Percentiles rank a stretch among this genome's conserved stretches.
phyloP scores from a whole-genome alignment of 345 rosid species.

The Lumnitzera littorea region DNA sequence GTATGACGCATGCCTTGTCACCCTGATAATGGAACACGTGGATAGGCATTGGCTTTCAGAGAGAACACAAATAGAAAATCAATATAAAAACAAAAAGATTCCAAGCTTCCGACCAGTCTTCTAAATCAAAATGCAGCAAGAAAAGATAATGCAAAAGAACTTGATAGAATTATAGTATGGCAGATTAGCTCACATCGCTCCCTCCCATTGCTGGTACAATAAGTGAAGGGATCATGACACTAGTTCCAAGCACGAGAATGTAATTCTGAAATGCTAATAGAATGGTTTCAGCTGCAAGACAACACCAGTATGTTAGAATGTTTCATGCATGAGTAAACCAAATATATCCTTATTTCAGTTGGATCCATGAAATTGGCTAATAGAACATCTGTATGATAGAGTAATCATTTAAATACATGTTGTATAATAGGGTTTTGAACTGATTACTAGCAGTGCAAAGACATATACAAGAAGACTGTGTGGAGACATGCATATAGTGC shows the following conservation, averaged over 20 bases:
- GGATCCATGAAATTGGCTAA: neutral
- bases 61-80: slow-evolving; percentile 1
- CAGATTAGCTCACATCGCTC: slow-evolving; percentile 40
- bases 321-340: slow-evolving; percentile 1
- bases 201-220: slow-evolving; percentile 97
- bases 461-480: no score
- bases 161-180: slow-evolving; percentile 1
- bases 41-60: neutral
- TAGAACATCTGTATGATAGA: no score
- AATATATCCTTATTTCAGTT: neutral
- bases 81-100: neutral
- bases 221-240: slow-evolving; percentile 69
- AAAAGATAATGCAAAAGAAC: neutral
- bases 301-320: slow-evolving; percentile 4
- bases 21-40: slow-evolving; percentile 33
- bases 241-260: slow-evolving; percentile 85
- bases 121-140: neutral
- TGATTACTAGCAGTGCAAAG: no score
- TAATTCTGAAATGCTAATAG: slow-evolving; percentile 90
- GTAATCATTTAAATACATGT: no score
- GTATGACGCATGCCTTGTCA: slow-evolving; percentile 82
- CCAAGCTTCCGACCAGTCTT: no score
- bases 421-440: no score
- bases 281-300: slow-evolving; percentile 66
- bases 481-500: no score